These are phyloP conservation scores for Trypanosoma rangeli DNA, from an alignment of 208 protist genomes.

Conservation along the genomic window DNA sequence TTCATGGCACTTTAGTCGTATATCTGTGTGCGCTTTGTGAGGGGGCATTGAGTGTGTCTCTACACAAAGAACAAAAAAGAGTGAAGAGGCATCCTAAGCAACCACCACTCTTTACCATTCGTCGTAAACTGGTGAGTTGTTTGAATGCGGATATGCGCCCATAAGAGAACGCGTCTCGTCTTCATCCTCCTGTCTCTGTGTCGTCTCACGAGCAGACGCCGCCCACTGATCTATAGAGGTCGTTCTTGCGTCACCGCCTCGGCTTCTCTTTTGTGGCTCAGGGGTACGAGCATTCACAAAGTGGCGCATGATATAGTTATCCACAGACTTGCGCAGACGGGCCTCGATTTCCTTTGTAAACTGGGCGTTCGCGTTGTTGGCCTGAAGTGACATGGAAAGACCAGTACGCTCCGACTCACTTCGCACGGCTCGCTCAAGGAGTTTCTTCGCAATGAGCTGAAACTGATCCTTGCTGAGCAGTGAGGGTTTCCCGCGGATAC, in stretches of 20 bases:
- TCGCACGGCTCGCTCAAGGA: conserved; percentile 72
- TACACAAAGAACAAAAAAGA: conserved; percentile 8
- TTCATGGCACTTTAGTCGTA: not conserved
- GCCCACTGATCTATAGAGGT: not conserved
- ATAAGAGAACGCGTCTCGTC: conserved; percentile 29
- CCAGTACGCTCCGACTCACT: conserved; percentile 55
- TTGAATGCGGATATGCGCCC: conserved; percentile 17
- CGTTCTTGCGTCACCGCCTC: not conserved
- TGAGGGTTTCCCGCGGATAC: conserved; percentile 46
- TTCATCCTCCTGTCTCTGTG: conserved; percentile 9
- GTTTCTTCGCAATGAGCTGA: conserved; percentile 43
- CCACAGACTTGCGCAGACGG: conserved; percentile 70
- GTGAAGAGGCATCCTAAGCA: not conserved
- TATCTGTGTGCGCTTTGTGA: not conserved
- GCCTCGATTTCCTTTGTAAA: conserved; percentile 64
- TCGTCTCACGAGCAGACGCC: not conserved
- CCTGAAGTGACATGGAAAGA: conserved; percentile 61
- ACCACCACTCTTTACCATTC: conserved; percentile 5
- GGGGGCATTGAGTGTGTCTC: not conserved
- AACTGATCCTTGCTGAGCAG: conserved; percentile 62
- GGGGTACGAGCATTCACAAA: conserved; percentile 27
- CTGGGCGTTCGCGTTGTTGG: conserved; percentile 34
- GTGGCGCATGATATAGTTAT: conserved; percentile 72
- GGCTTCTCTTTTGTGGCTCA: not conserved
- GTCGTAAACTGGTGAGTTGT: conserved; percentile 55